Percentiles rank a stretch among this genome's conserved stretches.
phyloP scores from a whole-genome alignment of 208 protist genomes.

The Naegleria lovaniensis region DNA sequence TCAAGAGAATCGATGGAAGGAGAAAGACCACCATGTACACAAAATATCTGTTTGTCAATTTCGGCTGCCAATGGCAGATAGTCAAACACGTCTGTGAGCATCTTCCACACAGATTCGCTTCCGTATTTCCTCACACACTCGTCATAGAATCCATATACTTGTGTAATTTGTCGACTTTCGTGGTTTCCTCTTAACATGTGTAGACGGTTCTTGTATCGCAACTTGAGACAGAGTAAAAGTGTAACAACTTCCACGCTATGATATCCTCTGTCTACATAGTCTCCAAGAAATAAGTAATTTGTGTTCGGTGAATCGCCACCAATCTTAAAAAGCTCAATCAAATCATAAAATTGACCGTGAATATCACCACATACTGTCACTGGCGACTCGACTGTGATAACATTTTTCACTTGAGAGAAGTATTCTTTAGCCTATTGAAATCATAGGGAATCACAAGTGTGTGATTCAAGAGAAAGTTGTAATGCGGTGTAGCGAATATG shows the following conservation, averaged over 20 bases:
- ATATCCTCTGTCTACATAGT: constrained; percentile 91
- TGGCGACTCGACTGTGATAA: constrained; percentile 73
- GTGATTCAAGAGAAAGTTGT: too few relatives aligned
- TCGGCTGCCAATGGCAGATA: constrained; percentile 94
- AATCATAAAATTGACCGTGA: constrained; percentile 94
- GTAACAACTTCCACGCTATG: constrained; percentile 85
- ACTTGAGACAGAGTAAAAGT: constrained; percentile 84
- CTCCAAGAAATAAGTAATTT: constrained; percentile 96
- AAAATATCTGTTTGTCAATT: constrained; percentile 94
- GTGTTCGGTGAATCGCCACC: constrained; percentile 88
- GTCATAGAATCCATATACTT: constrained; percentile 98
- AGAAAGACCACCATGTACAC: constrained; percentile 88
- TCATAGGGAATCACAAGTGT: too few relatives aligned
- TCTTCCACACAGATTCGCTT: constrained; percentile 88
- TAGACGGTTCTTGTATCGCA: constrained; percentile 88
- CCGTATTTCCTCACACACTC: constrained; percentile 97
- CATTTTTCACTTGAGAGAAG: constrained; percentile 80
- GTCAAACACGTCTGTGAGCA: constrained; percentile 95
- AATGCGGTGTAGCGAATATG: too few relatives aligned
- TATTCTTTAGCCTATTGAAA: constrained; percentile 78
- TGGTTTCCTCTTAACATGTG: constrained; percentile 96
- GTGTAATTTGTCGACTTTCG: constrained; percentile 65
- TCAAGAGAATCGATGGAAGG: constrained; percentile 83
- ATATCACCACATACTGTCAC: constrained; percentile 90
- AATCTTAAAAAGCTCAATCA: constrained; percentile 95